phyloP scores from a whole-genome alignment of 1,139 yeast genomes.

The Yarrowia galli region DNA sequence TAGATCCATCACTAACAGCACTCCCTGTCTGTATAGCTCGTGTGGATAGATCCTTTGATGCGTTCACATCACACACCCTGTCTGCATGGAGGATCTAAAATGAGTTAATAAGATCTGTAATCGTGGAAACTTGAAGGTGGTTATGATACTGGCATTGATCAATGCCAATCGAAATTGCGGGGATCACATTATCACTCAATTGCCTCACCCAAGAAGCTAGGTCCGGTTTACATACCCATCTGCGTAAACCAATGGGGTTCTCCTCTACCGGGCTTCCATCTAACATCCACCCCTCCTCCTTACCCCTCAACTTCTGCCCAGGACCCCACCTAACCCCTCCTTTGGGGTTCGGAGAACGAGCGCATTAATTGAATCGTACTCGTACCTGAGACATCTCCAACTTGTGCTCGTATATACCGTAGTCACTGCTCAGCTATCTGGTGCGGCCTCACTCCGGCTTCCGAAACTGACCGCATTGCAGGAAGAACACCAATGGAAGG shows the following conservation, averaged over 20 bases:
- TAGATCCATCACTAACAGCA: not conserved
- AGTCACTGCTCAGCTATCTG: too few species aligned
- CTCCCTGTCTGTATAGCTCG: constrained; percentile 6
- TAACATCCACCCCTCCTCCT: not conserved
- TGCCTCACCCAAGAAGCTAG: too few species aligned
- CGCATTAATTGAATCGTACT: too few species aligned
- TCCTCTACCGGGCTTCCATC: not conserved
- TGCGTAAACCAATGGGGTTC: too few species aligned
- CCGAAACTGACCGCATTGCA: not conserved
- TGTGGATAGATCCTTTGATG: not conserved
- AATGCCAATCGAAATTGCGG: too few species aligned
- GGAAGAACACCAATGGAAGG: not conserved
- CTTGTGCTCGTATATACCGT: not conserved
- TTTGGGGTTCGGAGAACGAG: too few species aligned
- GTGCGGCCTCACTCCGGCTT: too few species aligned
- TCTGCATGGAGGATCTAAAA: not conserved
- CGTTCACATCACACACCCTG: not conserved
- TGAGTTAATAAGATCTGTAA: not conserved
- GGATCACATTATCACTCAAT: too few species aligned
- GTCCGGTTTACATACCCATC: too few species aligned
- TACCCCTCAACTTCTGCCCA: constrained; percentile 11
- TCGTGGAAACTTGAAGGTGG: too few species aligned
- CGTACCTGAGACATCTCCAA: too few species aligned
- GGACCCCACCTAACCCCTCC: not conserved
- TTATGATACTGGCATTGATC: too few species aligned